Conservation (phyloP, 805 yeast species). For the Myxozyma geophila region DNA sequence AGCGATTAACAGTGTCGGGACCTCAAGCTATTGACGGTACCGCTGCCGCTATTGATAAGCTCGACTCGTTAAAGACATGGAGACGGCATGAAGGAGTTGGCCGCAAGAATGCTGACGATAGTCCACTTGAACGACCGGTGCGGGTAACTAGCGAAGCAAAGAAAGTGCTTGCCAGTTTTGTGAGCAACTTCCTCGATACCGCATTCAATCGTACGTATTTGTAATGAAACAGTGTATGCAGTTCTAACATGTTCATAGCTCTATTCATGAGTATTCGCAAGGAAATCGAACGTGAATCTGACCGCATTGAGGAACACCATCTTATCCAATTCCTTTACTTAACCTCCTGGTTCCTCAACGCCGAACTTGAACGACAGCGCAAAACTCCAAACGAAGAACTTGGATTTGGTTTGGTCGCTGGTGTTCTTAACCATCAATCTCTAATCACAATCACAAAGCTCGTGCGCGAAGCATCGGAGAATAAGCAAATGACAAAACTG, state of each 20-base stretch:
- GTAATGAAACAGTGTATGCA: neutral
- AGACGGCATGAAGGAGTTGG: constrained; percentile 45
- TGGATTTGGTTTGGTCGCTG: constrained; percentile 44
- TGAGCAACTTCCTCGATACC: constrained; percentile 67
- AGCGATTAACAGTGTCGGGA: constrained; percentile 70
- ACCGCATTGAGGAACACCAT: constrained; percentile 41
- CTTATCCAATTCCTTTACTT: constrained; percentile 59
- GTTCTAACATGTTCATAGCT: constrained; percentile 35
- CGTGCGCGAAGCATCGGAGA: constrained; percentile 46
- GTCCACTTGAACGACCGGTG: constrained; percentile 27
- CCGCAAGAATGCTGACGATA: constrained; percentile 3
- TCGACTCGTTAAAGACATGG: constrained; percentile 76
- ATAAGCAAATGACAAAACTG: constrained; percentile 48
- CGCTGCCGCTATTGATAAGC: constrained; percentile 59
- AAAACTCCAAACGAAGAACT: constrained; percentile 21
- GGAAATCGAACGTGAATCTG: constrained; percentile 51
- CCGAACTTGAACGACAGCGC: constrained; percentile 53
- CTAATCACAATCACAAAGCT: constrained; percentile 57
- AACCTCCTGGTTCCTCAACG: constrained; percentile 75
- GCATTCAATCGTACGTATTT: constrained; percentile 60
- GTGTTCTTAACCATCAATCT: constrained; percentile 64
- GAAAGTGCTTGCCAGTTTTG: constrained; percentile 51
- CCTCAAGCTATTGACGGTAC: constrained; percentile 63
- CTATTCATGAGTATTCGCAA: constrained; percentile 59
- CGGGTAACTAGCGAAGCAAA: constrained; percentile 45